Base-by-base conservation (phyloP, 805 yeast species). In the Starmerella asiatica region DNA sequence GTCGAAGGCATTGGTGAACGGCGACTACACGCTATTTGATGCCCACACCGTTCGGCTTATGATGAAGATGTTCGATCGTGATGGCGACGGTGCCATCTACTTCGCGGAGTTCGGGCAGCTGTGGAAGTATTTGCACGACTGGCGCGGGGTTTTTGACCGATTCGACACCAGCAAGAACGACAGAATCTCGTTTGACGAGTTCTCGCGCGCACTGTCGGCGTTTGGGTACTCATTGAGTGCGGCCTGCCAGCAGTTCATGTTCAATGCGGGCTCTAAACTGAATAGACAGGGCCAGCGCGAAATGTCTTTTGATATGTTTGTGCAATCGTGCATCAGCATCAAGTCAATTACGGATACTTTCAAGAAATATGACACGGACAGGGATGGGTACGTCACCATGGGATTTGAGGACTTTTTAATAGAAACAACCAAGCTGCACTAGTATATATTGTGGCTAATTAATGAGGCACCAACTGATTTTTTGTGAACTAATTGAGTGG, bases 301-400 rank as follows among this genome's bases (percentile, higher is more conserved):
- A 31, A 62, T 83, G 58, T 75, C 79, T 43, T 83, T 83, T 57
- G 94, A 83, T 56, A 69, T 74, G 56, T 83, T 83, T 59, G 84
- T 83, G 20, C 93, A 83, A 55, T 69, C 81, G 39, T 67, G 83
- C 48, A 79, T 82, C 15, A 79, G 82, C 68, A 64, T 83, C 48
- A 68, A 82, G 54, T 71, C 82, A 46, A 68, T 80, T 47, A 81
- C 93, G 1, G 85, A 79, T 53, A 66, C 77, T 12, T 83, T 83
- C 64, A 79, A 80, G 52, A 76, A 75, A 54, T 80, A 70, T 56
- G 94, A 83, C 56, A 61, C 67, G 11, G 84, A 79, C 46, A 70
- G 79, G 34, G 76, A 79, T 36, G 93, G 93, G 28, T 53, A 45
- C 39, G 53, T 59, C 24, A 58, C 61, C 2, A 46, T 59, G 36